phyloP scores from a whole-genome alignment of 148 eudicot species.

The Silene uniflora region DNA sequence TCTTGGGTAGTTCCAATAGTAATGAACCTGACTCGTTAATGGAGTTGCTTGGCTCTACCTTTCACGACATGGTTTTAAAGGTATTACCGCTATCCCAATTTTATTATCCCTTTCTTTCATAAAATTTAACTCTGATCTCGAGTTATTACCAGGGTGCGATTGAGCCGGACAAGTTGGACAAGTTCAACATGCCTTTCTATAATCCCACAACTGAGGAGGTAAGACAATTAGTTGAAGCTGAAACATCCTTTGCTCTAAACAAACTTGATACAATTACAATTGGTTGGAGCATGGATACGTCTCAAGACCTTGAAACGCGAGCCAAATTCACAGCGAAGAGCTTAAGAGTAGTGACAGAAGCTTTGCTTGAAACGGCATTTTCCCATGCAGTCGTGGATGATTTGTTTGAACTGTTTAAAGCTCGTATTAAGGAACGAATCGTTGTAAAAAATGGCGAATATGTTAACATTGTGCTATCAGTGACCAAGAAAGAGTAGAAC shows the following conservation, averaged over 20 bases:
- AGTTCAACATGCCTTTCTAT: too few species aligned
- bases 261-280: slow-evolving; percentile 23
- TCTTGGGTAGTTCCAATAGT: slow-evolving; percentile 27
- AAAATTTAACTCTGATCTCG: too few species aligned
- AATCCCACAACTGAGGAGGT: slow-evolving; percentile 30
- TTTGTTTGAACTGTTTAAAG: slow-evolving; percentile 23
- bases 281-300: slow-evolving; percentile 27
- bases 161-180: too few species aligned
- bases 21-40: slow-evolving; percentile 18
- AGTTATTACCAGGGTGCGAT: too few species aligned
- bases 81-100: slow-evolving; percentile 8
- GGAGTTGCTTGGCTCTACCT: slow-evolving; percentile 30
- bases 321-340: slow-evolving; percentile 18
- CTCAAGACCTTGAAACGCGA: slow-evolving; percentile 5
- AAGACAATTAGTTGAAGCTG: slow-evolving; percentile 24
- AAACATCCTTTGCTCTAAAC: slow-evolving; percentile 28
- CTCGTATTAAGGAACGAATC: slow-evolving; percentile 27
- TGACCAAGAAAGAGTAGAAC: slow-evolving; percentile 17
- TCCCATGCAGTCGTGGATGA: slow-evolving; percentile 26
- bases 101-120: too few species aligned
- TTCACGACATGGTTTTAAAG: slow-evolving; percentile 32
- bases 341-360: slow-evolving; percentile 29
- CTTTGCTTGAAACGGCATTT: slow-evolving; percentile 33
- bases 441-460: slow-evolving; percentile 18
- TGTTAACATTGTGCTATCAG: slow-evolving; percentile 30